Base-by-base conservation (phyloP, 2,329 filamentous ascomycete species). In the Calonectria honghensis region DNA sequence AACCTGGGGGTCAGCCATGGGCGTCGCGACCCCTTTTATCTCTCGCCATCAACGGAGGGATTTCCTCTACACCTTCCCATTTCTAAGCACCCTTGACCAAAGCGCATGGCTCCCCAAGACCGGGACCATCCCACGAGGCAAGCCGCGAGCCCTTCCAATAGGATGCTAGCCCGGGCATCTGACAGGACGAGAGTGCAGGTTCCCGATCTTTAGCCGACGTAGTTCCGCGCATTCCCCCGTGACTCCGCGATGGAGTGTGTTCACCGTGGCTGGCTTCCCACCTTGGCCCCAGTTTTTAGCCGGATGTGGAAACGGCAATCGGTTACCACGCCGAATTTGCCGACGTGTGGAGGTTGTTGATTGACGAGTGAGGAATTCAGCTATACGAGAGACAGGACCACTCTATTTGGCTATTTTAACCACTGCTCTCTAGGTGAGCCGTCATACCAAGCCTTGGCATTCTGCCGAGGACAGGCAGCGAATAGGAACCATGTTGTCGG, bases 241-340 rank as follows among this genome's bases (percentile, higher is more conserved):
- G 16, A 63, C 24, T 63, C 35, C 35, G n/a, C 57, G 13, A 27
- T 41, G 16, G 39, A 41, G 14, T 63, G 35, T 63, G 35, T 18
- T 20, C 32, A 16, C 27, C 14, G 18, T 37, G 27, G 24, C n/a
- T 37, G n/a, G 35, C 18, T 41, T 63, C 14, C 24, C 57, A 39
- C 37, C 9, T 63, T 24, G 6, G 41, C 37, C 57, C 35, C 32
- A 16, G 57, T 39, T 41, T 27, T 20, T 24, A 3, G 45, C 45
- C n/a, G 10, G n/a, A 41, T 63, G 37, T 9, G 57, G 57, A 29
- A 63, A 63, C 24, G 24, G 37, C 57, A 63, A 63, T 63, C 57
- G 57, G 57, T 39, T 63, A 63, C 7, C 35, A 63, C 57, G 35
- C 57, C 57, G 57, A 63, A 63, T 2, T 63, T 63, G 27, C 57